Conservation (phyloP, 306 rosid genomes). For the Quercus dentata region DNA sequence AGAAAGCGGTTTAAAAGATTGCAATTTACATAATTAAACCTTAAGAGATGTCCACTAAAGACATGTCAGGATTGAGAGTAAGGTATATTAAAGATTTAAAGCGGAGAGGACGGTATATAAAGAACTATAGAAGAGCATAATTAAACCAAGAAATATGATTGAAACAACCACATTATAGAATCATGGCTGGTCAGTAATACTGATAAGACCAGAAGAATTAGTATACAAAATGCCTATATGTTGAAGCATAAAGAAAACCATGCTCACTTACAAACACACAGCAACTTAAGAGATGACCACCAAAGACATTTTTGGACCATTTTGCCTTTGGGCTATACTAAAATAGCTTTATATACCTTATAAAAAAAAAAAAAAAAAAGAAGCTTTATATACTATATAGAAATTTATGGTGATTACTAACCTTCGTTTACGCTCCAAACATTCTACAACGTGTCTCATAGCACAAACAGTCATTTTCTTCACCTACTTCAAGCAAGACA, state of each 20-base stretch:
- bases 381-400: background rate
- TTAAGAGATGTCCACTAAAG: background rate
- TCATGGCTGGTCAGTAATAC: background rate
- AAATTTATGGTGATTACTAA: background rate
- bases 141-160: background rate
- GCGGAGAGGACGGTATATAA: too few relatives aligned
- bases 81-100: background rate
- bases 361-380: too few relatives aligned
- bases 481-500: slow-evolving; percentile 42
- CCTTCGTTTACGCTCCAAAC: too few relatives aligned
- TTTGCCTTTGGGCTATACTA: too few relatives aligned
- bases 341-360: too few relatives aligned
- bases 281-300: too few relatives aligned
- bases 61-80: background rate
- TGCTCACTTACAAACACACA: background rate
- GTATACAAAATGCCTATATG: background rate
- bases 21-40: background rate
- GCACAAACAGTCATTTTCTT: slow-evolving; percentile 72
- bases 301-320: too few relatives aligned
- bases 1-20: background rate
- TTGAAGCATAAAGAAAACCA: background rate
- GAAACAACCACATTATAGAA: background rate
- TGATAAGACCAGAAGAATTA: background rate
- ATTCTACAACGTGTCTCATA: slow-evolving; percentile 9
- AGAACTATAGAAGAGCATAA: background rate